These are phyloP conservation scores for Stephania cephalantha DNA, from an alignment of 164 flowering plant species.

Conservation along the genomic window DNA sequence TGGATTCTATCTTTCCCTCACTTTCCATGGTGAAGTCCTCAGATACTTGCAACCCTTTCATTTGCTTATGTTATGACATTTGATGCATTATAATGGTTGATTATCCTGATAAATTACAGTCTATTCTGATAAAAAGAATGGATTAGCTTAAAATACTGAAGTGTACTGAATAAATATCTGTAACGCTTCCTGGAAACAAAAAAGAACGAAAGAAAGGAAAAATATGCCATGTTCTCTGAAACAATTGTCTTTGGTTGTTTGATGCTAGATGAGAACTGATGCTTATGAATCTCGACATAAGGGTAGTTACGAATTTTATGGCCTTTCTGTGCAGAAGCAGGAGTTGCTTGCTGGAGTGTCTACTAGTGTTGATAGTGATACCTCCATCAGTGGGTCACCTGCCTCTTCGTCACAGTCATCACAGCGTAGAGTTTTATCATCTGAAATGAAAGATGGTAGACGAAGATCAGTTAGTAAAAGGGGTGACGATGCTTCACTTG, in stretches of 20 bases:
- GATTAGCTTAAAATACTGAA: not conserved
- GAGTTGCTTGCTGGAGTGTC: conserved; percentile 40
- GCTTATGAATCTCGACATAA: not conserved
- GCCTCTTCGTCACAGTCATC: conserved; percentile 48
- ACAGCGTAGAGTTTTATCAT: conserved; percentile 30
- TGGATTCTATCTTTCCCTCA: too few species aligned
- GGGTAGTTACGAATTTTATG: not conserved
- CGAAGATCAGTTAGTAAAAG: conserved; percentile 54
- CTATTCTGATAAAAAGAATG: not conserved
- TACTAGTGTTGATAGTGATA: conserved; percentile 42
- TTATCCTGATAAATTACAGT: not conserved
- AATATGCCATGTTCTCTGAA: not conserved
- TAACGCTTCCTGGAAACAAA: too few species aligned
- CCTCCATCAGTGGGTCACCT: conserved; percentile 64
- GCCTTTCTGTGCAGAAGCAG: conserved; percentile 48
- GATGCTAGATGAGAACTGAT: not conserved
- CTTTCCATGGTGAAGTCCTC: not conserved
- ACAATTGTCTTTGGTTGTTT: not conserved
- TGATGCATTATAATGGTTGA: not conserved
- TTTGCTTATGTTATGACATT: not conserved
- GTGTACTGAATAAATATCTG: too few species aligned
- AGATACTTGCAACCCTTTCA: not conserved
- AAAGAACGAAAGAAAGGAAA: too few species aligned
- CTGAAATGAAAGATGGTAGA: conserved; percentile 41
- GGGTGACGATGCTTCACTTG: conserved; percentile 38